Percentiles rank a stretch among this genome's conserved stretches.
phyloP scores from a whole-genome alignment of 2,329 filamentous ascomycete genomes.

The Monilinia vaccinii-corymbosi region DNA sequence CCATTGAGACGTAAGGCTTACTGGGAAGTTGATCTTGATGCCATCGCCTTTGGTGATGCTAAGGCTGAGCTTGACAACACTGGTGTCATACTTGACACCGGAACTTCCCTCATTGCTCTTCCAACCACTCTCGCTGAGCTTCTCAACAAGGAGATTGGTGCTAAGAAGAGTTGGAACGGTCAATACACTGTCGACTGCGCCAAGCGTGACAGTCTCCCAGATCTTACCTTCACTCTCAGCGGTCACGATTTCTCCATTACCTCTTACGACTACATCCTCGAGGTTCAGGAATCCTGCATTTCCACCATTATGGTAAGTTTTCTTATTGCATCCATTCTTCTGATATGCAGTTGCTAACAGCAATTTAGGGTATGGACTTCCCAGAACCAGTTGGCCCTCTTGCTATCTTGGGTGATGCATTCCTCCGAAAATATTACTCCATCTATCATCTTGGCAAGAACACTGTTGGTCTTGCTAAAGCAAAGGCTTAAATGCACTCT shows the following conservation, averaged over 20 bases:
- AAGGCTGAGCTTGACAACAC: conserved; percentile 87
- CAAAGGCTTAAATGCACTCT: conserved; percentile 35
- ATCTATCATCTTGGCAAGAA: conserved; percentile 91
- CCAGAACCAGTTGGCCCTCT: conserved; percentile 82
- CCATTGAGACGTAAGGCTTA: conserved; percentile 97
- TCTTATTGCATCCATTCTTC: conserved; percentile 48
- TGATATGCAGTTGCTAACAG: conserved; percentile 68
- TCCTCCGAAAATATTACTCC: conserved; percentile 82
- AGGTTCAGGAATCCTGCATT: conserved; percentile 92
- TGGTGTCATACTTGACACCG: conserved; percentile 95
- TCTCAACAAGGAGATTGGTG: conserved; percentile 94
- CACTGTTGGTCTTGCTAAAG: conserved; percentile 79
- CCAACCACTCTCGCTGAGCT: conserved; percentile 88
- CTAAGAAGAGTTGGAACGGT: conserved; percentile 95
- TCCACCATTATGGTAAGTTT: conserved; percentile 73
- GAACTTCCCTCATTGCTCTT: conserved; percentile 93
- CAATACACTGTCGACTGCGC: conserved; percentile 91
- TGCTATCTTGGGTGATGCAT: conserved; percentile 86
- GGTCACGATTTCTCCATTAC: conserved; percentile 90
- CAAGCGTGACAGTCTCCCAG: conserved; percentile 74
- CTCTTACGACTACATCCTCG: conserved; percentile 88
- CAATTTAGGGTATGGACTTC: conserved; percentile 48
- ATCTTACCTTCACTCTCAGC: conserved; percentile 81
- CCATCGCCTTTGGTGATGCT: conserved; percentile 80
- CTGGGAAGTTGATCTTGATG: conserved; percentile 96